Evolutionary conservation across 2,329 filamentous ascomycete species (phyloP).

Genomic region (Clarireedia homoeocarpa): DNA sequence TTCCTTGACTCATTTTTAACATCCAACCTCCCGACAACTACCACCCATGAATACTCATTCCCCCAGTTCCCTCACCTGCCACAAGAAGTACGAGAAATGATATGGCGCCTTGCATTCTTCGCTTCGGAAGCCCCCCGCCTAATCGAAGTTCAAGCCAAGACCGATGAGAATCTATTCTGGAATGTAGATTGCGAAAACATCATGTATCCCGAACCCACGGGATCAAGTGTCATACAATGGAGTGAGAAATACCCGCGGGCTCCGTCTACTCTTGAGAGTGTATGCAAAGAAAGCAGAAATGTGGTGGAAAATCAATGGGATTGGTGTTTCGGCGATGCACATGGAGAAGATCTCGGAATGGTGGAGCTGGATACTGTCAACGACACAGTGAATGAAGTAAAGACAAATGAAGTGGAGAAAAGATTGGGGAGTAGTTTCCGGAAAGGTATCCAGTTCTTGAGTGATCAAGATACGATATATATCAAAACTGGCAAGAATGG

Average conservation of each 20-base stretch:
- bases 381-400: background rate
- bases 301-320: background rate
- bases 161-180: background rate
- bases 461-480: background rate
- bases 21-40: background rate
- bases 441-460: constrained; percentile 1
- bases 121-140: background rate
- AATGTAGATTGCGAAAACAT: background rate
- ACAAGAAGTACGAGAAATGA: background rate
- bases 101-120: constrained; percentile 1
- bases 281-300: background rate
- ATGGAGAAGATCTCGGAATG: background rate
- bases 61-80: background rate
- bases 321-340: background rate
- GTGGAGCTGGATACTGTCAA: background rate
- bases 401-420: background rate
- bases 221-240: background rate
- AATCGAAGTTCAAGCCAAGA: background rate
- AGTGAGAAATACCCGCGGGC: background rate
- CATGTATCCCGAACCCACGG: constrained; percentile 1
- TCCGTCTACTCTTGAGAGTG: background rate
- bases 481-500: background rate
- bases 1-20: background rate
- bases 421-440: background rate
- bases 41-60: background rate